Evolutionary conservation across 768 basidiomycete genomes (phyloP), one percentile per base, ranked within the genome.

Genomic region (Mrakia hoshinonis): DNA sequence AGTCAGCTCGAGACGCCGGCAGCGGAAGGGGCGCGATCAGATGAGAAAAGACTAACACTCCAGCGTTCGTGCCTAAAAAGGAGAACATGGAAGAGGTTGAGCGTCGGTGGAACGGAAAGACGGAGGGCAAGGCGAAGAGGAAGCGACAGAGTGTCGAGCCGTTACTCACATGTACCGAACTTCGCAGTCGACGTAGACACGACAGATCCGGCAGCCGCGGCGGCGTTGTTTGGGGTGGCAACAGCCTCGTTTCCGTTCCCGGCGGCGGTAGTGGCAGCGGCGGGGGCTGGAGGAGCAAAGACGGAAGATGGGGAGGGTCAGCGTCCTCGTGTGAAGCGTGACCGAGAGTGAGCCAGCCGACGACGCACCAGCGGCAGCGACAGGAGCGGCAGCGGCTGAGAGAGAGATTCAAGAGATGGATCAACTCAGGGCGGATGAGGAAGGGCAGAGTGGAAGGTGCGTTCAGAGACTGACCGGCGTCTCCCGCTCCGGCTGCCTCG

Each of bases 361-460:
- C n/a, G n/a, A n/a, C n/a, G n/a, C n/a, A n/a, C n/a, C n/a, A n/a
- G n/a, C n/a, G n/a, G n/a, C n/a, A n/a, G n/a, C n/a, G n/a, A n/a
- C n/a, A n/a, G n/a, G n/a, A n/a, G n/a, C n/a, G n/a, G n/a, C n/a
- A n/a, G n/a, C 49, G 7, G 18, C 49, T 51, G 7, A 54, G n/a
- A 54, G n/a, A 4, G 6, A 29, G 24, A n/a, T n/a, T n/a, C n/a
- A n/a, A n/a, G n/a, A n/a, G n/a, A n/a, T n/a, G n/a, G n/a, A n/a
- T n/a, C n/a, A n/a, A n/a, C n/a, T n/a, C n/a, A n/a, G n/a, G n/a
- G n/a, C n/a, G n/a, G 67, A 72, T 65, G 76, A 76, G 58, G 74
- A 75, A 64, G 76, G 51, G 64, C 29, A 39, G 43, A 26, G 26
- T 9, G 4, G 15, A 31, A 31, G 26, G 18, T 18, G 54, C 52